Conservation (phyloP, 805 yeast genomes). For the Nakazawaea pomicola region DNA sequence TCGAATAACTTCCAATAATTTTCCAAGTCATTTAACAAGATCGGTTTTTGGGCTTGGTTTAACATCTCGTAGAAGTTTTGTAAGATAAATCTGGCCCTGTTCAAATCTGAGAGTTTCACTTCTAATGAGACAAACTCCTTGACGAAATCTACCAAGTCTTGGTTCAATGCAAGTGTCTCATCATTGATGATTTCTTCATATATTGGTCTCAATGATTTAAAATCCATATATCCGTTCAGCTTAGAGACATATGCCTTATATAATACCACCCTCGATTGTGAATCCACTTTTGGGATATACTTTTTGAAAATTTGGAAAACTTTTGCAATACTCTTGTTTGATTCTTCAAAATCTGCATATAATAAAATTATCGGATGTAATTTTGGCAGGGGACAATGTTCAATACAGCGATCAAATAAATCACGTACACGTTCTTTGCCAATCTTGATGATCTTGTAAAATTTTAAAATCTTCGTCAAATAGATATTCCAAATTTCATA, state of each 20-base stretch:
- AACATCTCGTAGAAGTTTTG: conserved; percentile 45
- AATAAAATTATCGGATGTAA: conserved; percentile 44
- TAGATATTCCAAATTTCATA: conserved; percentile 73
- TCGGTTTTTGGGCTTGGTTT: conserved; percentile 20
- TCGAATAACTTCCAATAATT: conserved; percentile 72
- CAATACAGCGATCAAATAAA: conserved; percentile 64
- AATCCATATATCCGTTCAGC: conserved; percentile 34
- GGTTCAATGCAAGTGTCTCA: conserved; percentile 22
- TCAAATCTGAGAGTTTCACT: conserved; percentile 40
- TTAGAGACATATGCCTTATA: conserved; percentile 40
- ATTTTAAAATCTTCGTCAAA: conserved; percentile 42
- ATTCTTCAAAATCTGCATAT: conserved; percentile 61
- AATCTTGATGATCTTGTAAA: conserved; percentile 25
- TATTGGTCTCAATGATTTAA: conserved; percentile 37
- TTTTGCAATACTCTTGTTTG: conserved; percentile 43
- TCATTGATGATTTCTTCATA: conserved; percentile 46
- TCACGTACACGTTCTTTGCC: conserved; percentile 59
- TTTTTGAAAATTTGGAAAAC: conserved; percentile 42
- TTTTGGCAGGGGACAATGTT: conserved; percentile 35
- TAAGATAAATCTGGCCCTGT: conserved; percentile 60
- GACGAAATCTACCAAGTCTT: conserved; percentile 35
- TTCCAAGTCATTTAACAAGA: conserved; percentile 27
- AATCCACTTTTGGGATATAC: conserved; percentile 30
- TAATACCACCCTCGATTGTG: conserved; percentile 29
- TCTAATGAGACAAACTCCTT: conserved; percentile 58